Evolutionary conservation across 352 stramenopile species (phyloP).

Genomic region (Globisporangium rhizosaccharum): DNA sequence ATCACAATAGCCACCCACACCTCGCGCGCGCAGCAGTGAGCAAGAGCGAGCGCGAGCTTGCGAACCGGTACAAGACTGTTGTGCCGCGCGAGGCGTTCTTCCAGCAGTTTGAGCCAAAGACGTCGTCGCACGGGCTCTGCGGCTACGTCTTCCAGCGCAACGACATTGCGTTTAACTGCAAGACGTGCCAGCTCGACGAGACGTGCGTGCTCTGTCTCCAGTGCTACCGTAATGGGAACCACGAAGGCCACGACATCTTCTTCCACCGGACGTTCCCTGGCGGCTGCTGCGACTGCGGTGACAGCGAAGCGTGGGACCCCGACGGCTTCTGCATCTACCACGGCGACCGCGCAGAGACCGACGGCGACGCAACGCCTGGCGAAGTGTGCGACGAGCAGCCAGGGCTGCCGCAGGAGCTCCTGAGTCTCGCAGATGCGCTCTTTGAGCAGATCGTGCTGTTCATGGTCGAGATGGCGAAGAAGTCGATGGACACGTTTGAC

Average conservation of each 20-base stretch:
- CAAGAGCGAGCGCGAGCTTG: conserved; percentile 8
- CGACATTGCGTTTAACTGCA: conserved; percentile 99
- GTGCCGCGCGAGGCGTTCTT: conserved; percentile 55
- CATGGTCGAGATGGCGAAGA: conserved; percentile 66
- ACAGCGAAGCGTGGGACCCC: conserved; percentile 95
- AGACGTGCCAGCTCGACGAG: conserved; percentile 95
- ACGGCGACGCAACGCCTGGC: conserved; percentile 12
- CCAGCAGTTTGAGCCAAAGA: conserved; percentile 49
- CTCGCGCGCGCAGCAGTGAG: conserved; percentile 1
- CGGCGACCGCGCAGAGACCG: conserved; percentile 31
- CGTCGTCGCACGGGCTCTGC: conserved; percentile 68
- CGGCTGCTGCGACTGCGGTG: conserved; percentile 98
- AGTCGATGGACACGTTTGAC: conserved; percentile 70
- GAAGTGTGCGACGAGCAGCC: conserved; percentile 17
- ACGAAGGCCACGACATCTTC: conserved; percentile 92
- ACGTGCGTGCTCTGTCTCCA: conserved; percentile 96
- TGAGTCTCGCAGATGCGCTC: conserved; percentile 50
- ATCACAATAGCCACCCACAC: too few relatives aligned
- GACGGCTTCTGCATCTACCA: conserved; percentile 94
- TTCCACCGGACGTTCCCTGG: conserved; percentile 76
- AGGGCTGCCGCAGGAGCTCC: conserved; percentile 32
- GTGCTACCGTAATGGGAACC: conserved; percentile 94
- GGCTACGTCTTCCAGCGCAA: conserved; percentile 96
- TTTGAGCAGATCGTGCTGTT: conserved; percentile 71
- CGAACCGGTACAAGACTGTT: conserved; percentile 8